Percentiles rank a stretch among this genome's conserved stretches.
These are phyloP conservation scores for Lasiodiplodia theobromae DNA, from an alignment of 2,329 filamentous ascomycete genomes.

Conservation along the genomic window DNA sequence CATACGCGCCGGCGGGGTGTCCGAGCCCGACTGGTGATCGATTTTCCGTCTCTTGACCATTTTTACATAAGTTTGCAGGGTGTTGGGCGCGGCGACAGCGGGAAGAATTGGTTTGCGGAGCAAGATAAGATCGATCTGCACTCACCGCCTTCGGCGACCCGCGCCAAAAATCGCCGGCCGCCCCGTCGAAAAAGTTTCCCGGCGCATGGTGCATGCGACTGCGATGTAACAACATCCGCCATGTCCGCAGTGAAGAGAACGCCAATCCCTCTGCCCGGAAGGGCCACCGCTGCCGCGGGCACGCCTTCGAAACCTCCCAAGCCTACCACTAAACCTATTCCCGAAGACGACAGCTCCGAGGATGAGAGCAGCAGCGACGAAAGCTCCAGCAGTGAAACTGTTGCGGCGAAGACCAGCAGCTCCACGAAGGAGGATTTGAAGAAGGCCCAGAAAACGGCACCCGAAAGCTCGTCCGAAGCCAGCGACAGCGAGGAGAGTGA, in stretches of 20 bases:
- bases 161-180: slow-evolving; percentile 18
- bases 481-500: slow-evolving; percentile 20
- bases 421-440: slow-evolving; percentile 33
- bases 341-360: slow-evolving; percentile 40
- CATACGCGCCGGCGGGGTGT: slow-evolving; percentile 5
- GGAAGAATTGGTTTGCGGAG: slow-evolving; percentile 19
- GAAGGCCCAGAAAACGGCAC: slow-evolving; percentile 36
- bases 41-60: slow-evolving; percentile 23
- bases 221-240: slow-evolving; percentile 35
- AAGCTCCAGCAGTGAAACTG: slow-evolving; percentile 46
- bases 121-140: slow-evolving; percentile 18
- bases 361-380: slow-evolving; percentile 37
- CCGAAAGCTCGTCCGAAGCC: slow-evolving; percentile 30
- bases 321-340: slow-evolving; percentile 34
- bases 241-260: slow-evolving; percentile 47
- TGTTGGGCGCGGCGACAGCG: not conserved
- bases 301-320: slow-evolving; percentile 39
- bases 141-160: slow-evolving; percentile 24
- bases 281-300: not conserved
- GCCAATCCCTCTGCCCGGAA: slow-evolving; percentile 43
- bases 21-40: slow-evolving; percentile 1
- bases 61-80: not conserved
- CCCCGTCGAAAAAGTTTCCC: slow-evolving; percentile 26
- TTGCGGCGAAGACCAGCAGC: slow-evolving; percentile 36
- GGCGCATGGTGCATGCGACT: slow-evolving; percentile 15